phyloP scores from a whole-genome alignment of 169 alveolate species.

The Eimeria mitis region DNA sequence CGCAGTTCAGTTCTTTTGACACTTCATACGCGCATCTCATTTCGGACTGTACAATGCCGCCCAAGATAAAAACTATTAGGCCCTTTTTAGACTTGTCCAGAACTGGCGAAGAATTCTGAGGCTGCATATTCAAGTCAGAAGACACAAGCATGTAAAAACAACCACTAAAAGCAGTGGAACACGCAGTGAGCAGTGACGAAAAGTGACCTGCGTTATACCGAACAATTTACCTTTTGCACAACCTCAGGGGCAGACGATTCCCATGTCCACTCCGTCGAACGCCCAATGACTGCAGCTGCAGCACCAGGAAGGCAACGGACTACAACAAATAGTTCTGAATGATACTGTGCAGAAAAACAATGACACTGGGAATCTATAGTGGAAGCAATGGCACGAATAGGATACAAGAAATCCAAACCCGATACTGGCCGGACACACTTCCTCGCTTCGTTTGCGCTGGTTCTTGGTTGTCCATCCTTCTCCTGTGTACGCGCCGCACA shows the following conservation, averaged over 20 bases:
- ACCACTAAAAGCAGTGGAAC: neutral
- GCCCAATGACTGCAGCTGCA: constrained; percentile 70
- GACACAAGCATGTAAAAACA: neutral
- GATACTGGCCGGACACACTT: constrained; percentile 19
- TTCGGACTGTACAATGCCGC: constrained; percentile 80
- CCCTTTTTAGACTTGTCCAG: constrained; percentile 27
- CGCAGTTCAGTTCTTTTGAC: constrained; percentile 77
- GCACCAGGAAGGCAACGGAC: neutral
- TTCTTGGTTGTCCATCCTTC: constrained; percentile 14
- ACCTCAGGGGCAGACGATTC: constrained; percentile 30
- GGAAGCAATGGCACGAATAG: neutral
- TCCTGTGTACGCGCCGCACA: neutral
- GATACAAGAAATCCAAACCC: neutral
- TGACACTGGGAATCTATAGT: neutral
- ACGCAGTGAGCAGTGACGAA: neutral
- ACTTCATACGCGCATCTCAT: constrained; percentile 83
- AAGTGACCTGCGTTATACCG: neutral
- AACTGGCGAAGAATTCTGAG: constrained; percentile 6
- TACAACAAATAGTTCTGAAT: neutral
- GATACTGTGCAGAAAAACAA: neutral
- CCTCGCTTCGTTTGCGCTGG: constrained; percentile 41
- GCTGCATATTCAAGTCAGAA: neutral
- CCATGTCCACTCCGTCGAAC: constrained; percentile 72
- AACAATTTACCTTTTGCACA: constrained; percentile 23
- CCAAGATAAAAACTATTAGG: constrained; percentile 77